Base-by-base conservation (phyloP, 139 green algal species). In the Asterochloris erici region DNA sequence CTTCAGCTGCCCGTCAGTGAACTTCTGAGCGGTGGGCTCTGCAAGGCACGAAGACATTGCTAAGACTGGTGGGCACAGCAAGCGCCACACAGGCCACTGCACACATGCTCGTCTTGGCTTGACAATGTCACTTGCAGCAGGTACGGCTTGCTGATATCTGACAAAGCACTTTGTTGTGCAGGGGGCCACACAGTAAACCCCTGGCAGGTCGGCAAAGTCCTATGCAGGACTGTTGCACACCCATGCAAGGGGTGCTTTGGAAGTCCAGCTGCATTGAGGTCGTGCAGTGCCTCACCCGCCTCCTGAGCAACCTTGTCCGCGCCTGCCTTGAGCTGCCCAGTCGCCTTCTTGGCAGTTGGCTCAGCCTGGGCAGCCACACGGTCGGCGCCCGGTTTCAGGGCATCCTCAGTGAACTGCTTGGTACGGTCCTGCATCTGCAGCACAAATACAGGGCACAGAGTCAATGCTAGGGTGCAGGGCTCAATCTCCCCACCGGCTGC, bases 21-120 rank as follows among this genome's bases (percentile, higher is more conserved):
- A 82, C 78, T 63, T 74, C 78, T 82, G 73, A 28, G 78, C 78
- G 9, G 63, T 82, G 11, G 78, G 78, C 62, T 82, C 78, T 73
- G 78, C 78, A 73, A 54, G 6, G 17, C 17, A 79, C 19, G 15
- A 68, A 54, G 38, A 6, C 38, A 54, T 54, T 54, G 38, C 2
- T 6, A 54, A 10, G 38, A 10, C 38, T 10, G 38, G 38, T 54
- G 38, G 38, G 38, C 38, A 54, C 38, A 54, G 38, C 38, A 54
- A 54, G 38, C 38, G 38, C 38, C 38, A 54, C 38, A 6, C 38
- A 54, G 38, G 38, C 38, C 38, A 54, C 38, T 54, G 38, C 38
- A 54, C 38, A 54, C n/a, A 54, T 54, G 38, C 6, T 54, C 38
- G 6, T 54, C 38, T 54, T 2, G 38, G 38, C 38, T 54, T 54